These are phyloP conservation scores for Skeletonema costatum DNA, from an alignment of 108 stramenopile genomes.

Conservation along the genomic window DNA sequence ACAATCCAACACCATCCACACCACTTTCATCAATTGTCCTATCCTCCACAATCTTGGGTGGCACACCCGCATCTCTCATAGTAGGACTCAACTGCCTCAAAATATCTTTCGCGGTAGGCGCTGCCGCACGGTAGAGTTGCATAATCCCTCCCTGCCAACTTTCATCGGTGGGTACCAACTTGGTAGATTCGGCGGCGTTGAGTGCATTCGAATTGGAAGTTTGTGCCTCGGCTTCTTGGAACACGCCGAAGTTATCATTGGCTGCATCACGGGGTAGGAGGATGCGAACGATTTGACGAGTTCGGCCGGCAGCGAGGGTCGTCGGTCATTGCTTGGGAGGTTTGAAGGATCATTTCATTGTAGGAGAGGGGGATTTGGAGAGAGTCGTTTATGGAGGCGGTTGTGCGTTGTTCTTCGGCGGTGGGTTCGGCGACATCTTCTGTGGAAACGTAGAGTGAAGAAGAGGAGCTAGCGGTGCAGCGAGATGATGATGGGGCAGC, in stretches of 20 bases:
- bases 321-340: slow-evolving; percentile 65
- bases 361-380: slow-evolving; percentile 71
- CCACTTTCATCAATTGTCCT: slow-evolving; percentile 84
- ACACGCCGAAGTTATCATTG: slow-evolving; percentile 61
- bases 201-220: background rate
- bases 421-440: slow-evolving; percentile 5
- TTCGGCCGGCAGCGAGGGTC: slow-evolving; percentile 58
- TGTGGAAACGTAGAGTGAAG: slow-evolving; percentile 10
- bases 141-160: slow-evolving; percentile 93
- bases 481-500: background rate
- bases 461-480: background rate
- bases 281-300: slow-evolving; percentile 76
- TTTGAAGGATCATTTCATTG: slow-evolving; percentile 77
- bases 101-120: slow-evolving; percentile 65
- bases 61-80: slow-evolving; percentile 54
- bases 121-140: slow-evolving; percentile 83
- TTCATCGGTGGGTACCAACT: slow-evolving; percentile 85
- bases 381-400: slow-evolving; percentile 14
- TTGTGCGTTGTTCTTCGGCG: background rate
- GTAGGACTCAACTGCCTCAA: slow-evolving; percentile 47
- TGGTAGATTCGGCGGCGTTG: slow-evolving; percentile 9
- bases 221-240: slow-evolving; percentile 60
- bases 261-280: slow-evolving; percentile 70
- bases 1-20: slow-evolving; percentile 87
- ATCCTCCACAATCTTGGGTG: slow-evolving; percentile 82